Conservation (phyloP, 129 eudicot species). For the Chrysanthemum lavandulifolium region DNA sequence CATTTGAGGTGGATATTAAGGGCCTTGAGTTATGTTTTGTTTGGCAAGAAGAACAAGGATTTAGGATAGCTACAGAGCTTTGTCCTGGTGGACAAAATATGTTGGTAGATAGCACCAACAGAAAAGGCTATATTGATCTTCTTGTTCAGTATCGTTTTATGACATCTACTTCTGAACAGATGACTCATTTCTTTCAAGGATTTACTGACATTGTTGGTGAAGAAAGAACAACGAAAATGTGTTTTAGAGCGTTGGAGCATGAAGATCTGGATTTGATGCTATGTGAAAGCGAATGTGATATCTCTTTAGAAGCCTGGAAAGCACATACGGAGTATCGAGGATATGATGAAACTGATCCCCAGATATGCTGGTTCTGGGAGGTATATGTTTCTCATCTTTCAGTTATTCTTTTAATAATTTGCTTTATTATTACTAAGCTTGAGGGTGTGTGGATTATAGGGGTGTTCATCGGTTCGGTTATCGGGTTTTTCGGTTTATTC, state of each 20-base stretch:
- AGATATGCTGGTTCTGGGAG: constrained; percentile 90
- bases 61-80: constrained; percentile 63
- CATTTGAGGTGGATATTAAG: constrained; percentile 63
- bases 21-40: constrained; percentile 62
- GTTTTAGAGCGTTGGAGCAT: constrained; percentile 57
- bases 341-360: constrained; percentile 59
- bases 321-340: constrained; percentile 72
- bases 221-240: constrained; percentile 27
- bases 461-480: too few species aligned
- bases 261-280: constrained; percentile 80
- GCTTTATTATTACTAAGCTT: background rate
- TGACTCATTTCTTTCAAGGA: constrained; percentile 50
- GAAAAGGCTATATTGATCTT: constrained; percentile 60
- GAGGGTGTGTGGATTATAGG: too few species aligned
- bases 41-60: constrained; percentile 64
- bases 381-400: constrained; percentile 30
- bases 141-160: constrained; percentile 60
- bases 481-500: too few species aligned
- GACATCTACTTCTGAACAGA: constrained; percentile 57
- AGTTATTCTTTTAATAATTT: background rate
- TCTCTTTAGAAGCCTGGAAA: constrained; percentile 81
- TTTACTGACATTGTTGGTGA: constrained; percentile 53
- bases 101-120: constrained; percentile 63
- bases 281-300: constrained; percentile 61
- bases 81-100: constrained; percentile 50